Conservation (phyloP, 1,284 basidiomycete genomes). For the Malassezia slooffiae region DNA sequence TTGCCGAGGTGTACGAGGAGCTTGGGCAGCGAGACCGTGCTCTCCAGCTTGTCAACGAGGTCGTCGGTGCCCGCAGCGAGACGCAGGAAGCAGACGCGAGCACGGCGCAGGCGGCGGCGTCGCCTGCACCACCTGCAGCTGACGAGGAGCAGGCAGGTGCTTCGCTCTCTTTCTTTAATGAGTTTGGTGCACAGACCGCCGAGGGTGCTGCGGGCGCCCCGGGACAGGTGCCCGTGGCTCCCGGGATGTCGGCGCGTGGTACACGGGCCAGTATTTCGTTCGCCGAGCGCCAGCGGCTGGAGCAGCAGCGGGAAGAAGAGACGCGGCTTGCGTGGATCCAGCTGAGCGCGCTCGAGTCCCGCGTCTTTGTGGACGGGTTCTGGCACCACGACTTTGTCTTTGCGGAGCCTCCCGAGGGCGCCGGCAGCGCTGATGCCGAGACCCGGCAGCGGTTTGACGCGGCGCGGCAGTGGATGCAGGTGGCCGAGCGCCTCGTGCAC, state of each 20-base stretch:
- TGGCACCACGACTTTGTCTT: conserved; percentile 33
- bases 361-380: conserved; percentile 32
- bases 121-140: not conserved
- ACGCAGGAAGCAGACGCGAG: conserved; percentile 10
- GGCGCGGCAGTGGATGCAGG: conserved; percentile 59
- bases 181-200: conserved; percentile 11
- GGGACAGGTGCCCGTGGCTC: conserved; percentile 13
- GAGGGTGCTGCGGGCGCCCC: conserved; percentile 1
- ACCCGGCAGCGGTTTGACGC: conserved; percentile 42
- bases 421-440: conserved; percentile 12
- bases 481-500: conserved; percentile 74
- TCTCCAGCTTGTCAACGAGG: conserved; percentile 72
- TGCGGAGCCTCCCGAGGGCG: conserved; percentile 9
- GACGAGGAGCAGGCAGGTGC: not conserved
- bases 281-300: conserved; percentile 18
- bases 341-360: conserved; percentile 25
- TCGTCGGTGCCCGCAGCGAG: conserved; percentile 20
- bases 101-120: not conserved
- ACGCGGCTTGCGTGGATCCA: conserved; percentile 28
- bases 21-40: conserved; percentile 69
- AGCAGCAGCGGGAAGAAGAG: conserved; percentile 38
- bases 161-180: conserved; percentile 32
- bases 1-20: conserved; percentile 75
- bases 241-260: too few species aligned
- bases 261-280: conserved; percentile 9